A percentile compares a stretch with the other conserved stretches of the same genome.
These are phyloP conservation scores for Aspergillus sp. DNA, from an alignment of 2,329 filamentous ascomycete species.

Conservation along the genomic window DNA sequence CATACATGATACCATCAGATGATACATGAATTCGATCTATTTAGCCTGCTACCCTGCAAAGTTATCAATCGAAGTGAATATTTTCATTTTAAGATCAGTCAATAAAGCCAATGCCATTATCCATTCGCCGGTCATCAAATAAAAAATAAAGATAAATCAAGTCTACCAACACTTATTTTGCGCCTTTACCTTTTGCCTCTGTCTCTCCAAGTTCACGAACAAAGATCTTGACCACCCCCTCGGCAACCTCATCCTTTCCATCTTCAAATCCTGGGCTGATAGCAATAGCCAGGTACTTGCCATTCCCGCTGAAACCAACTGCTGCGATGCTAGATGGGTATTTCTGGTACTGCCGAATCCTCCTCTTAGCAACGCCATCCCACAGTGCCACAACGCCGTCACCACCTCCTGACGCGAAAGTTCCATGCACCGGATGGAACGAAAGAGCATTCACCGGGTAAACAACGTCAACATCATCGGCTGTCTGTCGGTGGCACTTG, in stretches of 20 bases:
- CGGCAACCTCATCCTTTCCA: constrained; percentile 70
- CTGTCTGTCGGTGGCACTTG: constrained; percentile 87
- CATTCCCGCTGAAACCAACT: constrained; percentile 71
- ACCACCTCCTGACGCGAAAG: constrained; percentile 83
- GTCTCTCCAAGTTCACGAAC: constrained; percentile 80
- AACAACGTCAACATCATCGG: constrained; percentile 69
- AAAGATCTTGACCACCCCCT: constrained; percentile 69
- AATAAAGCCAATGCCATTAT: background rate
- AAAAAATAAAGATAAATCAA: constrained; percentile 7
- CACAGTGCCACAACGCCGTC: constrained; percentile 90
- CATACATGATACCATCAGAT: constrained; percentile 13
- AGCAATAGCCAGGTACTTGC: constrained; percentile 72
- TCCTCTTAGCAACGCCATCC: constrained; percentile 86
- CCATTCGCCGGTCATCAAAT: constrained; percentile 9
- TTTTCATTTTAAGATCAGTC: too few relatives aligned
- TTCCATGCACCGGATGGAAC: constrained; percentile 78
- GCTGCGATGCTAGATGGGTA: constrained; percentile 74
- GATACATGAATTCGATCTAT: constrained; percentile 3
- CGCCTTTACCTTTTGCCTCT: constrained; percentile 80
- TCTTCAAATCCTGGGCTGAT: constrained; percentile 86
- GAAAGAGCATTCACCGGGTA: constrained; percentile 87
- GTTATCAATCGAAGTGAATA: too few relatives aligned
- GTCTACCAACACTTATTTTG: constrained; percentile 49
- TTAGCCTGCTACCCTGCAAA: background rate
- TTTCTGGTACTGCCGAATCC: constrained; percentile 84